phyloP scores from a whole-genome alignment of 345 rosid species.

The Passiflora organensis region DNA sequence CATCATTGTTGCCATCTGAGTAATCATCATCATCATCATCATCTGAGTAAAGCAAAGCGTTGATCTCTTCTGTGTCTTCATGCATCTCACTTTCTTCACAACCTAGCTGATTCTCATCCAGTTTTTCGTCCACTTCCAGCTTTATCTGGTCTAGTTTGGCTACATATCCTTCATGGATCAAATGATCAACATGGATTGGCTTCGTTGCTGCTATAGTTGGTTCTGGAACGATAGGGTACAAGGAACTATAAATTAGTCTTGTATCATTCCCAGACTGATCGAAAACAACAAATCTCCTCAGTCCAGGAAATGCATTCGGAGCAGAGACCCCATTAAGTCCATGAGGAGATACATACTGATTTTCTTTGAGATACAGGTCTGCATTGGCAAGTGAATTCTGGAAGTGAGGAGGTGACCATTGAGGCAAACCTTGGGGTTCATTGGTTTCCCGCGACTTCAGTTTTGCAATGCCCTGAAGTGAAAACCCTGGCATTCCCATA shows the following conservation, averaged over 20 bases:
- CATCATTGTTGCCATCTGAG: not conserved
- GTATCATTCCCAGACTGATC: conserved; percentile 20
- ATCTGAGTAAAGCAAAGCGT: conserved; percentile 24
- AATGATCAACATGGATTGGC: conserved; percentile 18
- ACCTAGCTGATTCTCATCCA: conserved; percentile 29
- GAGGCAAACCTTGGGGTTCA: conserved; percentile 40
- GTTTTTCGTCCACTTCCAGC: conserved; percentile 24
- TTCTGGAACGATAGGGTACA: conserved; percentile 20
- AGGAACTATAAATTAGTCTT: conserved; percentile 33
- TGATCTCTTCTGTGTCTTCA: conserved; percentile 23
- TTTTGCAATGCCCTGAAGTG: conserved; percentile 31
- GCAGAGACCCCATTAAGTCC: conserved; percentile 23
- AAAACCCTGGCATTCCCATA: conserved; percentile 29
- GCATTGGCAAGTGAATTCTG: conserved; percentile 32
- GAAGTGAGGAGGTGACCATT: conserved; percentile 28
- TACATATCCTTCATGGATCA: conserved; percentile 23
- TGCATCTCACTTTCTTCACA: conserved; percentile 33
- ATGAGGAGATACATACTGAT: conserved; percentile 20
- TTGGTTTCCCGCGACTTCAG: conserved; percentile 33
- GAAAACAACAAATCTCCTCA: conserved; percentile 10
- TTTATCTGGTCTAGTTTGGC: conserved; percentile 24
- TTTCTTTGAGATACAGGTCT: conserved; percentile 28
- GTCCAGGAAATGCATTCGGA: conserved; percentile 25
- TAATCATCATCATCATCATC: conserved; percentile 16
- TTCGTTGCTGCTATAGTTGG: conserved; percentile 25